These are phyloP conservation scores for Fusarium pseudonygamai DNA, from an alignment of 2,329 filamentous ascomycete species.

Conservation along the genomic window DNA sequence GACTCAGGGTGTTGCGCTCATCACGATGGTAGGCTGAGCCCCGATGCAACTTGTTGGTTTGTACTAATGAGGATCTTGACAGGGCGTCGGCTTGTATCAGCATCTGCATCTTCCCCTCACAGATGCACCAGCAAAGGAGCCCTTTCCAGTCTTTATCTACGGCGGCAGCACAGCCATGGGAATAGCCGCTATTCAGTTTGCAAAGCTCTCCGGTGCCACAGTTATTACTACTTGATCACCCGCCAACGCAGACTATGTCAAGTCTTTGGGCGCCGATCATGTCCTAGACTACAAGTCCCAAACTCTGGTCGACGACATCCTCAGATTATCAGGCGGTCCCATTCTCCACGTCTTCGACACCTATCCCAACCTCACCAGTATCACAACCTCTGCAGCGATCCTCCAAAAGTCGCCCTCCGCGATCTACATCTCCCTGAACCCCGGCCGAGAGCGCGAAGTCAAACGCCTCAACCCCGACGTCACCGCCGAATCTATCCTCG, in stretches of 20 bases:
- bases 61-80: fast-evolving
- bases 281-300: constrained; percentile 56
- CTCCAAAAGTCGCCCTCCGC: neutral
- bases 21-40: constrained; percentile 40
- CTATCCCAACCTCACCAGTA: neutral
- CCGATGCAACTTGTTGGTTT: fast-evolving
- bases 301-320: constrained; percentile 35
- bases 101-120: constrained; percentile 57
- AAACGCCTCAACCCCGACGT: neutral
- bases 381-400: neutral
- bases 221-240: constrained; percentile 52
- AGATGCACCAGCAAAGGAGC: constrained; percentile 45
- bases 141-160: constrained; percentile 53
- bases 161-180: constrained; percentile 63
- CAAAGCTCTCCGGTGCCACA: constrained; percentile 48
- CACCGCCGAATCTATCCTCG: neutral
- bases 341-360: constrained; percentile 12
- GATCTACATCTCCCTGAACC: neutral
- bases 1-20: constrained; percentile 53
- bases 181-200: constrained; percentile 58
- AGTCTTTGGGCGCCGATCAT: constrained; percentile 53
- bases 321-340: constrained; percentile 20
- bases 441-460: neutral
- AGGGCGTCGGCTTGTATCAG: constrained; percentile 58
- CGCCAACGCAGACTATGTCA: constrained; percentile 46